These are phyloP conservation scores for Harringtonia lauricola DNA, from an alignment of 2,329 filamentous ascomycete genomes.

Conservation along the genomic window DNA sequence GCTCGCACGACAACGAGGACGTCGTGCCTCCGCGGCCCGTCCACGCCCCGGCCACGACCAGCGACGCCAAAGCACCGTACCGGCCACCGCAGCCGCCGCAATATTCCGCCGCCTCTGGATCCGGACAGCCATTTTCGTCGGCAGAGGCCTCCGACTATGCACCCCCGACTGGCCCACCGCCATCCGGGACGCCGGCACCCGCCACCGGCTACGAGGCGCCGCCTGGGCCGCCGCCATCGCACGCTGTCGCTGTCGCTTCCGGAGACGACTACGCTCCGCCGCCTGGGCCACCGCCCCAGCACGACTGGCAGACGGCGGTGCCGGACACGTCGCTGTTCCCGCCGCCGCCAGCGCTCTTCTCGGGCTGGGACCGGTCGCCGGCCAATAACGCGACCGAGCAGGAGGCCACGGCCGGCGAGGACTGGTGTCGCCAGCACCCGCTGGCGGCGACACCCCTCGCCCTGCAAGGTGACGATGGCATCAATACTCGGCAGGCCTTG, in stretches of 20 bases:
- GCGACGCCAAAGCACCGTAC: too few relatives aligned
- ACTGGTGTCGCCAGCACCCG: conserved; percentile 53
- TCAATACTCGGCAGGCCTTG: conserved; percentile 33
- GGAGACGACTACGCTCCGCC: conserved; percentile 15
- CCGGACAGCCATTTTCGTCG: too few relatives aligned
- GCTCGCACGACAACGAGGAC: conserved; percentile 7
- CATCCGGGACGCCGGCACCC: not conserved
- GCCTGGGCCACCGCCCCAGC: conserved; percentile 27
- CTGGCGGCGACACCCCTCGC: conserved; percentile 38
- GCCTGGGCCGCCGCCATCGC: conserved; percentile 11
- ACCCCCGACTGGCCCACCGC: conserved; percentile 18
- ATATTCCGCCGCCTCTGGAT: not conserved
- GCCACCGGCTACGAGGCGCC: conserved; percentile 13
- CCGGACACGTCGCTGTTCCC: conserved; percentile 64
- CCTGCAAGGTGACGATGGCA: conserved; percentile 18
- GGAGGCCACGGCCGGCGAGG: conserved; percentile 45
- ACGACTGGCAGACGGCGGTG: conserved; percentile 61
- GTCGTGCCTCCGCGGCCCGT: conserved; percentile 1
- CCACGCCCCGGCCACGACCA: not conserved
- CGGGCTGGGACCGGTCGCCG: conserved; percentile 51
- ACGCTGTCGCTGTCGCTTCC: too few relatives aligned
- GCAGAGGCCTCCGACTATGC: conserved; percentile 16
- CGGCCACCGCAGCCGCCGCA: not conserved
- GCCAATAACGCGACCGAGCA: conserved; percentile 49
- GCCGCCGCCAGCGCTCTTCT: conserved; percentile 58